Percentiles rank a stretch among this genome's conserved stretches.
Evolutionary conservation across 2,329 filamentous ascomycete genomes (phyloP).

Genomic region (Aspergillus neoniger): DNA sequence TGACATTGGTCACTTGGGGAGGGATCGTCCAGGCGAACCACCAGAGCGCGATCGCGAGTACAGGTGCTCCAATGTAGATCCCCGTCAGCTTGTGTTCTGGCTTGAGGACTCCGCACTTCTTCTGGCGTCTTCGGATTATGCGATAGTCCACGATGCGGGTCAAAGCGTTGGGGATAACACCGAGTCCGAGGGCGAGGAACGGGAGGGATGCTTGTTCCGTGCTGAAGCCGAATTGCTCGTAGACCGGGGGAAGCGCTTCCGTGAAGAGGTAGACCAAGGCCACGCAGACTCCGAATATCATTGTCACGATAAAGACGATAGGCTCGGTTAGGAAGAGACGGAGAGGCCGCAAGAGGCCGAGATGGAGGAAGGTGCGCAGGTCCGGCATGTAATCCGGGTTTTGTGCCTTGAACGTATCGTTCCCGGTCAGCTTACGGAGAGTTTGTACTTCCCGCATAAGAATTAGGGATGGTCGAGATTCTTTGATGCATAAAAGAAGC

Average conservation of each 20-base stretch:
- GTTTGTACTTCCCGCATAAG: conserved; percentile 8
- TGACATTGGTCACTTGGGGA: conserved; percentile 33
- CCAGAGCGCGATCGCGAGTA: conserved; percentile 49
- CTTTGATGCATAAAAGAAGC: conserved; percentile 7
- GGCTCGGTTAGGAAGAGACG: conserved; percentile 7
- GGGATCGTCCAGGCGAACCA: conserved; percentile 52
- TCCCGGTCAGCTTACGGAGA: conserved; percentile 1
- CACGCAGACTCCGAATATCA: conserved; percentile 5
- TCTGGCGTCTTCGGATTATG: conserved; percentile 29
- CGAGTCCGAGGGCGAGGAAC: conserved; percentile 38
- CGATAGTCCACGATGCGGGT: conserved; percentile 45
- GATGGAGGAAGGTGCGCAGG: conserved; percentile 2
- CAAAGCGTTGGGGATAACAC: conserved; percentile 43
- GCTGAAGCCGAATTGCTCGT: conserved; percentile 1
- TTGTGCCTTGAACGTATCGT: conserved; percentile 8
- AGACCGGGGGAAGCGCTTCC: conserved; percentile 1
- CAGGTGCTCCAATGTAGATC: conserved; percentile 48
- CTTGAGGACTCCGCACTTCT: conserved; percentile 23
- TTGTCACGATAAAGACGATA: conserved; percentile 10
- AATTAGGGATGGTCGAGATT: conserved; percentile 12
- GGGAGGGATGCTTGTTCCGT: not conserved
- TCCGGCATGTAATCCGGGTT: conserved; percentile 11
- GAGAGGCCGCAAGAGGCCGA: conserved; percentile 6
- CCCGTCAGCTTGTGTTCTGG: conserved; percentile 53
- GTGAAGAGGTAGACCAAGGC: conserved; percentile 12